Evolutionary conservation across 2,329 filamentous ascomycete species (phyloP).

Genomic region (Aspergillus pseudoviridinutans): DNA sequence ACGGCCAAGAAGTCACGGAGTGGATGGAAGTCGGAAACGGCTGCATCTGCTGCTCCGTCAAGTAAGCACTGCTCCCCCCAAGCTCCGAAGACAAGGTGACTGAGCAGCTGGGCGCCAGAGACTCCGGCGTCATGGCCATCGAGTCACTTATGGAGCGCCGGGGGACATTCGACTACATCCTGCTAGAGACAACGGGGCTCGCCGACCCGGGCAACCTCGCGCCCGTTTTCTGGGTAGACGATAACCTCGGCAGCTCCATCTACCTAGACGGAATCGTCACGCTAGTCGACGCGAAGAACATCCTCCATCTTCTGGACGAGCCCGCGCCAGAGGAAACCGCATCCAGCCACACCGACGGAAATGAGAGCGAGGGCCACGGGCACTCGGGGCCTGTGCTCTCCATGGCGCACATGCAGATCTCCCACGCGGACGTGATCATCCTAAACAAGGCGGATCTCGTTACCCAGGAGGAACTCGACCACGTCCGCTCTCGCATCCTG

Average conservation of each 20-base stretch:
- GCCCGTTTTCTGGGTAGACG: constrained; percentile 95
- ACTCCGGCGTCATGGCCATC: constrained; percentile 89
- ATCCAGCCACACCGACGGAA: constrained; percentile 44
- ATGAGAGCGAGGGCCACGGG: constrained; percentile 36
- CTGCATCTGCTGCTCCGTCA: constrained; percentile 96
- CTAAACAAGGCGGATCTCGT: constrained; percentile 94
- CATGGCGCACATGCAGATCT: constrained; percentile 93
- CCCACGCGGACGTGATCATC: constrained; percentile 90
- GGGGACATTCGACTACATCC: constrained; percentile 93
- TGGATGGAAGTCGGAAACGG: constrained; percentile 97
- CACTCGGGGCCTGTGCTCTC: constrained; percentile 69
- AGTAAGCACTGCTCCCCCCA: constrained; percentile 50
- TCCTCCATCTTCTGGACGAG: constrained; percentile 77
- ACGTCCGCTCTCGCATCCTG: constrained; percentile 65
- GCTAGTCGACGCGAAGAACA: constrained; percentile 90
- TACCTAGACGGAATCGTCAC: constrained; percentile 97
- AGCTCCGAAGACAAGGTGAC: neutral
- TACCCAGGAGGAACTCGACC: constrained; percentile 61
- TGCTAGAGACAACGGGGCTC: constrained; percentile 91
- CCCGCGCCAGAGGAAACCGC: constrained; percentile 38
- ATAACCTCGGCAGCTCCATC: constrained; percentile 89
- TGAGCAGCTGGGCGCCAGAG: constrained; percentile 48
- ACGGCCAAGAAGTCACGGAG: constrained; percentile 77
- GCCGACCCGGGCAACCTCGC: constrained; percentile 95
- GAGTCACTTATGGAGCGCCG: constrained; percentile 93